Conservation (phyloP, 805 yeast genomes). For the Candida morakotiae region DNA sequence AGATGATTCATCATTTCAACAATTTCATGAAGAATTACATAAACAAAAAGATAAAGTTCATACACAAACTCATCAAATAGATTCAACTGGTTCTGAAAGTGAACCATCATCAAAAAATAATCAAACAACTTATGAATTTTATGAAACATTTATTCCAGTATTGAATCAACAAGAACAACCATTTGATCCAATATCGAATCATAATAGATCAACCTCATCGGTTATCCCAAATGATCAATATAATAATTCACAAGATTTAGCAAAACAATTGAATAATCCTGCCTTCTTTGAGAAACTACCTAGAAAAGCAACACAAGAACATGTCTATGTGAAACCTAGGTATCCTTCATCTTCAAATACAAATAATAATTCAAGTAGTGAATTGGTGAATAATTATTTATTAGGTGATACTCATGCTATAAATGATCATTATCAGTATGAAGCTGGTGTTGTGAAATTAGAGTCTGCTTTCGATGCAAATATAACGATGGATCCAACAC, state of each 20-base stretch:
- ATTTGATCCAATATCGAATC: not conserved
- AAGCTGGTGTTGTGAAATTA: constrained; percentile 6
- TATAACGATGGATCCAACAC: constrained; percentile 3
- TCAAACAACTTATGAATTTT: constrained; percentile 33
- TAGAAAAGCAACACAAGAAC: constrained; percentile 25
- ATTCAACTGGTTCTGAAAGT: constrained; percentile 8
- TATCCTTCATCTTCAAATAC: constrained; percentile 4
- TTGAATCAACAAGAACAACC: constrained; percentile 9
- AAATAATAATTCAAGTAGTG: constrained; percentile 23
- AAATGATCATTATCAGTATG: constrained; percentile 30
- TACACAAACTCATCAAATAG: constrained; percentile 1
- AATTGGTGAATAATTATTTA: constrained; percentile 15
- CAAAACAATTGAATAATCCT: constrained; percentile 35
- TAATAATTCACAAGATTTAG: constrained; percentile 17
- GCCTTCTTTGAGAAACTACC: constrained; percentile 36
- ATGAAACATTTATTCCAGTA: constrained; percentile 40
- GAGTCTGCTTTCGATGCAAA: constrained; percentile 2
- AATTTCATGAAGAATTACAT: constrained; percentile 36
- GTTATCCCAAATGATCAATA: not conserved
- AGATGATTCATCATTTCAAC: constrained; percentile 32
- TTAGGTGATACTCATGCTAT: constrained; percentile 18
- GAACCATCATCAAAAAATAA: constrained; percentile 2
- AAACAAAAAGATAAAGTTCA: constrained; percentile 10
- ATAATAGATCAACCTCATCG: not conserved
- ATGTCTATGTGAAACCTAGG: constrained; percentile 8